Percentiles rank a stretch among this genome's conserved stretches.
These are phyloP conservation scores for Penicillium sp. DNA, from an alignment of 2,329 filamentous ascomycete species.

Conservation along the genomic window DNA sequence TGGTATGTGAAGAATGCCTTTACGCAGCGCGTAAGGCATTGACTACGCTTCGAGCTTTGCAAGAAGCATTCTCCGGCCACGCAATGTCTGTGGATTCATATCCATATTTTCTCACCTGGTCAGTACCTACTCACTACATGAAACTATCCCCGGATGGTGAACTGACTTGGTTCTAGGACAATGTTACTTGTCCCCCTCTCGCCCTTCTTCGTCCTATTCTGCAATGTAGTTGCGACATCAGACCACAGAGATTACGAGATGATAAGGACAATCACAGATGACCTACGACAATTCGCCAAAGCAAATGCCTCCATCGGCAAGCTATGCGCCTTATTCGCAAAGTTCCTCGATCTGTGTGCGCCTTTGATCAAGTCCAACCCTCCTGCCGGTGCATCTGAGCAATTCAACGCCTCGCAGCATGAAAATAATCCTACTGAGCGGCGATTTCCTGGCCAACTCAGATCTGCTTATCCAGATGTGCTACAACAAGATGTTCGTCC, in stretches of 20 bases:
- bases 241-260: slow-evolving; percentile 30
- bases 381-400: background rate
- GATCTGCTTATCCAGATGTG: slow-evolving; percentile 12
- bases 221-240: slow-evolving; percentile 34
- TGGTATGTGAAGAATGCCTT: slow-evolving; percentile 34
- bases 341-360: slow-evolving; percentile 31
- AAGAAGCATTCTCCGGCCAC: slow-evolving; percentile 25
- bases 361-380: slow-evolving; percentile 25
- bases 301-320: slow-evolving; percentile 32
- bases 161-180: slow-evolving; percentile 25
- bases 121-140: background rate
- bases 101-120: slow-evolving; percentile 34
- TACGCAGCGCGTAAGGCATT: slow-evolving; percentile 30
- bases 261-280: slow-evolving; percentile 33
- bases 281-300: slow-evolving; percentile 30
- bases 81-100: slow-evolving; percentile 27
- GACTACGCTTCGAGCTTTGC: slow-evolving; percentile 28
- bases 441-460: background rate
- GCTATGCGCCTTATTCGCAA: slow-evolving; percentile 31
- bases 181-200: slow-evolving; percentile 32
- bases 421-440: background rate
- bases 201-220: slow-evolving; percentile 33
- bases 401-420: background rate
- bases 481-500: slow-evolving; percentile 13
- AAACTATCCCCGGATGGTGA: background rate